Conservation (phyloP, 2,329 filamentous ascomycete genomes). For the Colletotrichum musae region DNA sequence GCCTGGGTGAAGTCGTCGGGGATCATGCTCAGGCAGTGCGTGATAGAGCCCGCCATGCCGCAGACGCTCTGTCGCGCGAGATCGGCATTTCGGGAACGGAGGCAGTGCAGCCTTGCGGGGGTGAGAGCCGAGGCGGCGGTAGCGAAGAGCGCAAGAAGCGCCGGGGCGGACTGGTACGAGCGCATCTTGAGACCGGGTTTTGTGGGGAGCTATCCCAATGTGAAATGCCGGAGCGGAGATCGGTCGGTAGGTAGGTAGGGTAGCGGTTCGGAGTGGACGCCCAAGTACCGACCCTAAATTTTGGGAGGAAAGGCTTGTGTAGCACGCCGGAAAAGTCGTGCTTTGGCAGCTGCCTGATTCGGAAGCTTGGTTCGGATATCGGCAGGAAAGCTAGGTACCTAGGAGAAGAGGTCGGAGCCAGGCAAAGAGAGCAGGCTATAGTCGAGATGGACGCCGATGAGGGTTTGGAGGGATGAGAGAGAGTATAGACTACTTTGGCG, state of each 20-base stretch:
- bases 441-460: no score
- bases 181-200: conserved; percentile 36
- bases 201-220: conserved; percentile 22
- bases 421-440: background rate
- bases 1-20: conserved; percentile 46
- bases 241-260: conserved; percentile 17
- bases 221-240: conserved; percentile 22
- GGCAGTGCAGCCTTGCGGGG: conserved; percentile 53
- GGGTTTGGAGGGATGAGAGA: no score
- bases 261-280: conserved; percentile 26
- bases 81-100: conserved; percentile 54
- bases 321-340: conserved; percentile 6
- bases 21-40: conserved; percentile 57
- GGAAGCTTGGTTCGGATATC: conserved; percentile 8
- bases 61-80: conserved; percentile 60
- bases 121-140: conserved; percentile 50
- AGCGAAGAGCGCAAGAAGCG: conserved; percentile 43
- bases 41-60: conserved; percentile 58
- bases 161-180: conserved; percentile 28
- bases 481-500: no score
- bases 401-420: background rate
- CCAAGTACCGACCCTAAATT: conserved; percentile 15
- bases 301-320: background rate
- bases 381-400: background rate
- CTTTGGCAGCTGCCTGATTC: conserved; percentile 27